Conservation (phyloP, 179 eudicot species). For the Patellifolia procumbens region DNA sequence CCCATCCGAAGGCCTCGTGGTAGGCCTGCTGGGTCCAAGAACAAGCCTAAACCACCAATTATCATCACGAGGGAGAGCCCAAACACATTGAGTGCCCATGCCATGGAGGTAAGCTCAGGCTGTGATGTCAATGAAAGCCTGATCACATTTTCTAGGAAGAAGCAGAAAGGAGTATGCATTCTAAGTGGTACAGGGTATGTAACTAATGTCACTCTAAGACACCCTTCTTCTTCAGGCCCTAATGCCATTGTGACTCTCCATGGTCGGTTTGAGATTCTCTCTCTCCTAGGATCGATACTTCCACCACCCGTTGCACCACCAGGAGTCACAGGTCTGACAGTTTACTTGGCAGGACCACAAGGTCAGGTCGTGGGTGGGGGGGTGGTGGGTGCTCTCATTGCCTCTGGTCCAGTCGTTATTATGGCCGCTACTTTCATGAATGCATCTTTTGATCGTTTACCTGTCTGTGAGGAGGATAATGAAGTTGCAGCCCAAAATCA, state of each 20-base stretch:
- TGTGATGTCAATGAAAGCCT: constrained; percentile 37
- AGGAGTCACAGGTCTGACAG: constrained; percentile 40
- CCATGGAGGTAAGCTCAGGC: constrained; percentile 40
- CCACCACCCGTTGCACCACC: constrained; percentile 46
- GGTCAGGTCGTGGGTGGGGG: constrained; percentile 53
- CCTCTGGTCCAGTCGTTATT: constrained; percentile 43
- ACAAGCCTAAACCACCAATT: constrained; percentile 48
- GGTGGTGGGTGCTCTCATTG: constrained; percentile 44
- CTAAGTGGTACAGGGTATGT: constrained; percentile 43
- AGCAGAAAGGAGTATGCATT: constrained; percentile 42
- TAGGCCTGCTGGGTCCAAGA: constrained; percentile 49
- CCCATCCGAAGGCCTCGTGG: constrained; percentile 43
- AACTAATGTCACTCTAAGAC: constrained; percentile 41
- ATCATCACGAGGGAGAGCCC: constrained; percentile 46
- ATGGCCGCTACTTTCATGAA: constrained; percentile 46
- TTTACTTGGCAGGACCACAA: constrained; percentile 43
- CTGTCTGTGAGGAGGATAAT: constrained; percentile 35
- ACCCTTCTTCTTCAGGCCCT: constrained; percentile 37
- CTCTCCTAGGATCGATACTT: constrained; percentile 43
- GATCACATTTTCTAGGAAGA: constrained; percentile 35
- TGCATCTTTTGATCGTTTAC: constrained; percentile 42
- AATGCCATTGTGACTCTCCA: constrained; percentile 41
- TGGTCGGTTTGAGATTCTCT: constrained; percentile 44
- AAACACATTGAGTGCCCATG: constrained; percentile 35
- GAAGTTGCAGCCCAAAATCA: constrained; percentile 27